Conservation (phyloP, 805 yeast species). For the Candida ponderosae region DNA sequence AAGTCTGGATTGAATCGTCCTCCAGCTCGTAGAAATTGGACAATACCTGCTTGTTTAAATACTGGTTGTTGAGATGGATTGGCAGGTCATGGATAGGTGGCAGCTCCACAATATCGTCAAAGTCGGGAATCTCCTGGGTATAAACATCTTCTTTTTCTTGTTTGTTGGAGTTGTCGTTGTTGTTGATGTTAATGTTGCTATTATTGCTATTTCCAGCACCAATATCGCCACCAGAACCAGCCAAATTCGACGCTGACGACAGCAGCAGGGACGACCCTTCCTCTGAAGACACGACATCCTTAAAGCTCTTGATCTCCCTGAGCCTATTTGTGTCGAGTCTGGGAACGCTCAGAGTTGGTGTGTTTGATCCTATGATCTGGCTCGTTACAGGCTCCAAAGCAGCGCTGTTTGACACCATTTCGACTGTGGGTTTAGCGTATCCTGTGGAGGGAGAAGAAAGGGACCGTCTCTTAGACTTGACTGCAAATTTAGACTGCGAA, state of each 20-base stretch:
- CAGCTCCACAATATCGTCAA: constrained; percentile 23
- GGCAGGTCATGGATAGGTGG: constrained; percentile 33
- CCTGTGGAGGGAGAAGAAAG: neutral
- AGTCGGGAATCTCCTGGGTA: neutral
- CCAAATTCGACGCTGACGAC: too few species aligned
- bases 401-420: neutral
- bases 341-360: neutral
- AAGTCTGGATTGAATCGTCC: neutral
- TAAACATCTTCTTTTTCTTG: neutral
- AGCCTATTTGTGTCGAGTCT: neutral
- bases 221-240: too few species aligned
- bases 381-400: neutral
- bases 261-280: too few species aligned
- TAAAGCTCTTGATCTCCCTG: neutral
- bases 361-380: neutral
- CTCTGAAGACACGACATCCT: too few species aligned
- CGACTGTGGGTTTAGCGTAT: neutral
- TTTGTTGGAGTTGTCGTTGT: neutral
- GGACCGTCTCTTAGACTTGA: too few species aligned
- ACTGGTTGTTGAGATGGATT: constrained; percentile 27
- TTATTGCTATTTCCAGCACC: too few species aligned
- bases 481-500: neutral
- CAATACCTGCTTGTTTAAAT: constrained; percentile 23
- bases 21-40: neutral
- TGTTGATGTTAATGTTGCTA: too few species aligned